Evolutionary conservation across 257 asterid genomes (phyloP).

Genomic region (Voacanga thouarsii): DNA sequence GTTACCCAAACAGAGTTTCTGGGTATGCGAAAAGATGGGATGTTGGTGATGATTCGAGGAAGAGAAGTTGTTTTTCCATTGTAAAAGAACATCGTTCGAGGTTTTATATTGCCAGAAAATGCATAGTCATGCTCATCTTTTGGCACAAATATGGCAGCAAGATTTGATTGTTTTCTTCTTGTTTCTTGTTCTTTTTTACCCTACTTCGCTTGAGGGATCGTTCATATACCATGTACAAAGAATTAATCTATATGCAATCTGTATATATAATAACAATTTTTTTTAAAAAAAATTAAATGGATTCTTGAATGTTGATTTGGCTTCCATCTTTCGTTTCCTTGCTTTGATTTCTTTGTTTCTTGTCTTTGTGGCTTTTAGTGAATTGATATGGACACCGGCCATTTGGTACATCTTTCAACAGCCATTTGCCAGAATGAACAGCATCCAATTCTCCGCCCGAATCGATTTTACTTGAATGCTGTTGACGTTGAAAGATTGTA

Average conservation of each 20-base stretch:
- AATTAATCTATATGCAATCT: background rate
- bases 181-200: background rate
- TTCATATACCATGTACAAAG: background rate
- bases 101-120: conserved; percentile 33
- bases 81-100: conserved; percentile 33
- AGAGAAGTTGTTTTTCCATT: conserved; percentile 18
- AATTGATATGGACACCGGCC: background rate
- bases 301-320: background rate
- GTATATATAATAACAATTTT: background rate
- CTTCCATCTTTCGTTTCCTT: background rate
- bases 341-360: background rate
- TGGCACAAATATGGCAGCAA: conserved; percentile 37
- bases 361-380: background rate
- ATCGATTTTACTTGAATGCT: background rate
- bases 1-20: conserved; percentile 17
- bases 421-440: background rate
- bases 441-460: conserved; percentile 4
- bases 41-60: background rate
- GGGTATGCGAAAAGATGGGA: conserved; percentile 8
- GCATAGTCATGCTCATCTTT: conserved; percentile 33
- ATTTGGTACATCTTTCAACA: background rate
- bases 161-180: background rate
- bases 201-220: background rate
- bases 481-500: background rate
- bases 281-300: too few relatives aligned